These are phyloP conservation scores for Amauroascus niger DNA, from an alignment of 2,329 filamentous ascomycete genomes.

Conservation along the genomic window DNA sequence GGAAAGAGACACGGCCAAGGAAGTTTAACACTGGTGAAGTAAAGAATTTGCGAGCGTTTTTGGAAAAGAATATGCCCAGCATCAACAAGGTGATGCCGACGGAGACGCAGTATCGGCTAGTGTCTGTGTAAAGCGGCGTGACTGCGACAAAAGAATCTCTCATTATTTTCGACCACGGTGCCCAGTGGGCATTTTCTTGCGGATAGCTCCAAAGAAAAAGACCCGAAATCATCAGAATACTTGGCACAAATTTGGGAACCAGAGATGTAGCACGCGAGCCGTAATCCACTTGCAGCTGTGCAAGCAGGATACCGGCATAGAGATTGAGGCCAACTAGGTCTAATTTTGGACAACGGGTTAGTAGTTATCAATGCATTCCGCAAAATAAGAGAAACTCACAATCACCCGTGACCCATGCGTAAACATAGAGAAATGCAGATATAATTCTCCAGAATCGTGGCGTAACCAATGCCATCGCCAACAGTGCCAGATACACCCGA, in stretches of 20 bases:
- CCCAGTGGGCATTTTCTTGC: conserved; percentile 20
- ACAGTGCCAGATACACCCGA: conserved; percentile 35
- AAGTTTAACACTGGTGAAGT: conserved; percentile 21
- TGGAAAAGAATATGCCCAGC: conserved; percentile 22
- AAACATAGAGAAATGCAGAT: conserved; percentile 32
- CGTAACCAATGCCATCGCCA: conserved; percentile 33
- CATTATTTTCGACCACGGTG: conserved; percentile 20
- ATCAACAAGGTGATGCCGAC: conserved; percentile 21
- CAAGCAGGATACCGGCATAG: conserved; percentile 23
- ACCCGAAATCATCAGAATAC: conserved; percentile 21
- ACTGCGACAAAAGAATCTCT: conserved; percentile 13
- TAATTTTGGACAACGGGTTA: conserved; percentile 10
- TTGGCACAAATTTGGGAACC: conserved; percentile 18
- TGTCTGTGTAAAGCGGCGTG: conserved; percentile 18
- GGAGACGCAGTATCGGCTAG: conserved; percentile 21
- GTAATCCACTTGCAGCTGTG: conserved; percentile 22
- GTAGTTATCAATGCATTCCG: neutral
- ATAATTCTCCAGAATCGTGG: conserved; percentile 30
- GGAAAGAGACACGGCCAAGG: conserved; percentile 23
- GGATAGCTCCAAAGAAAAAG: conserved; percentile 23
- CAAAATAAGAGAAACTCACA: conserved; percentile 16
- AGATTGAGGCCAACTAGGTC: conserved; percentile 23
- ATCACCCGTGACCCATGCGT: conserved; percentile 27
- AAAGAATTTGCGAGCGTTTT: conserved; percentile 18
- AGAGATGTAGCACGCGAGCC: conserved; percentile 18